Percentiles rank a stretch among this genome's conserved stretches.
phyloP scores from a whole-genome alignment of 148 eudicot species.

The Fagopyrum esculentum region DNA sequence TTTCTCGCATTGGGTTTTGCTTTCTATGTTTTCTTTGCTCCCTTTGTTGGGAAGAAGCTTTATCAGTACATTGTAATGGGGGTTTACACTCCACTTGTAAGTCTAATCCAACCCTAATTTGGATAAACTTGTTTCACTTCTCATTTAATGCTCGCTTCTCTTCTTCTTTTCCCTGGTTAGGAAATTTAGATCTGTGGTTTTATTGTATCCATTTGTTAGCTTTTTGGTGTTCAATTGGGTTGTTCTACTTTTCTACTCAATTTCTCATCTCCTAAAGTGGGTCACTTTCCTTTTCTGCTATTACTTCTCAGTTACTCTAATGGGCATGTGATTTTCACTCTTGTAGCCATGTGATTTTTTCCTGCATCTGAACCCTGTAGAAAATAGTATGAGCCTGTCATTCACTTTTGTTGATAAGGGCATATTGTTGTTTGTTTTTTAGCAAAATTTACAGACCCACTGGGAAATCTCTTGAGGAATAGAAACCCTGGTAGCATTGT shows the following conservation, averaged over 20 bases:
- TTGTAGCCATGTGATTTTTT: background rate
- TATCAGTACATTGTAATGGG: conserved; percentile 80
- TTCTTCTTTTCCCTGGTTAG: background rate
- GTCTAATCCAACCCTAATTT: conserved; percentile 16
- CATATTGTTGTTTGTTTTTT: conserved; percentile 25
- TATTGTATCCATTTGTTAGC: background rate
- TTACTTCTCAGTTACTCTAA: conserved; percentile 1
- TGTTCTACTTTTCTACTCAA: background rate
- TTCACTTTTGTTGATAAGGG: conserved; percentile 26
- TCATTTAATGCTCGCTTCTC: background rate
- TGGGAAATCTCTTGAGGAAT: background rate
- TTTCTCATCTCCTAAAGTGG: conserved; percentile 9
- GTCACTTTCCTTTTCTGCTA: conserved; percentile 26
- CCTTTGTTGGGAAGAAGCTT: conserved; percentile 82
- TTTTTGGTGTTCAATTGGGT: background rate
- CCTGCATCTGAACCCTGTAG: conserved; percentile 7
- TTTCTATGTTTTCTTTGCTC: conserved; percentile 91
- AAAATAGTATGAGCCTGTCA: conserved; percentile 2
- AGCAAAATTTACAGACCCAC: conserved; percentile 10
- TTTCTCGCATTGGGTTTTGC: conserved; percentile 96
- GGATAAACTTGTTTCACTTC: background rate
- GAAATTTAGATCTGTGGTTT: conserved; percentile 51
- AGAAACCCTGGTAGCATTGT: background rate
- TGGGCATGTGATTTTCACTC: background rate
- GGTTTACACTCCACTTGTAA: conserved; percentile 86